Evolutionary conservation across 345 rosid genomes (phyloP), one percentile per base, ranked within the genome.

Genomic region (Corchorus capsularis): DNA sequence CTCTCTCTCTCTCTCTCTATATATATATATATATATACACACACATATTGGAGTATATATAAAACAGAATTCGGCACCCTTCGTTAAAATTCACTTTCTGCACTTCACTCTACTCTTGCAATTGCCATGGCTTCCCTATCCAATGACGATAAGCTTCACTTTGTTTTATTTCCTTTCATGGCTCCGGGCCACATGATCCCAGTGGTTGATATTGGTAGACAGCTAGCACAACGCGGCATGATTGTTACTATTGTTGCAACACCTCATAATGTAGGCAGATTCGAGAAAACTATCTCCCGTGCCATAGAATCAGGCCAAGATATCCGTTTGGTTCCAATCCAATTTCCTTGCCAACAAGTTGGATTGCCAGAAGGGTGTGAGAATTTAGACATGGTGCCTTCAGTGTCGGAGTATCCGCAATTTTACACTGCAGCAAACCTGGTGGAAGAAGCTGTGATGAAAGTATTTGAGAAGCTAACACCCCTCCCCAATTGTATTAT

Each of bases 141-240:
- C 8, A 27, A 27, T 1, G 41, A 69, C 2, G 49, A 27, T 27
- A 27, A 54, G 61, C 82, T 77, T 76, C 89, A 86, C 80, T 78
- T 84, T 68, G 78, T 84, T 20, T 67, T 86, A 34, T 80, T 89
- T 34, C 93, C 93, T 32, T 89, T 86, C 74, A 86, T 87, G 86
- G 85, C 91, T 63, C 87, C 69, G 32, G 89, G 93, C 65, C 91
- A 27, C 27, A 27, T 27, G 27, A 27, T 27, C 27, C 27, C 27
- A 0, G 0, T 27, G 27, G 27, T 27, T 0, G 91, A 87, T 74
- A 80, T 89, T 0, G 83, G 88, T n/a, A 81, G 81, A 74, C 80
- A 87, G 68, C 63, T 89, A 50, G 86, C 94, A 8, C 76, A 56
- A 52, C 87, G 75, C 0, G 83, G 81, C 15, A 81, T 85, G 54